phyloP scores from a whole-genome alignment of 257 asterid genomes.

The Cinchona pubescens region DNA sequence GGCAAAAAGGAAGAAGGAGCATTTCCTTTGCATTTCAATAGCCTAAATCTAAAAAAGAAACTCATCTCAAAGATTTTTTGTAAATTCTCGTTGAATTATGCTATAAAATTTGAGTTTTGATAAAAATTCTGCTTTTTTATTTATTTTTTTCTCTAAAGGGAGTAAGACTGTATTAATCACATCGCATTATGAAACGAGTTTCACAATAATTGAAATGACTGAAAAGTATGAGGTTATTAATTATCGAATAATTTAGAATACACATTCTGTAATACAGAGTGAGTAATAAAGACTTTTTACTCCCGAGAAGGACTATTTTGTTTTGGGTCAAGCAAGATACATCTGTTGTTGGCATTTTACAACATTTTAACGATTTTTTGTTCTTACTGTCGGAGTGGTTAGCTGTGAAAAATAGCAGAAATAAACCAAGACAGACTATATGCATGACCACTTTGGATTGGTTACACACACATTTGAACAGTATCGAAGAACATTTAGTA shows the following conservation, averaged over 20 bases:
- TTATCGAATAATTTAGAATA: too few species aligned
- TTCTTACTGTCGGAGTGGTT: background rate
- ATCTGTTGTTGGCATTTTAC: background rate
- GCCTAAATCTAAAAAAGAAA: background rate
- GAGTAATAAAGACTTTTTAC: too few species aligned
- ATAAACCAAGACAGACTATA: too few species aligned
- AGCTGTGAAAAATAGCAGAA: background rate
- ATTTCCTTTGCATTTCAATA: background rate
- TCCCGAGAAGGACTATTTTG: background rate
- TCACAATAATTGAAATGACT: too few species aligned
- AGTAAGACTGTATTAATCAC: too few species aligned
- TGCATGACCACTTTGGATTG: too few species aligned
- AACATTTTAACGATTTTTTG: background rate
- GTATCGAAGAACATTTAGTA: background rate
- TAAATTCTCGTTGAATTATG: background rate
- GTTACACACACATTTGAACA: background rate
- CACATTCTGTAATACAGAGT: too few species aligned
- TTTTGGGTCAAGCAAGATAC: background rate
- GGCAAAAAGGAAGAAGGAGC: background rate
- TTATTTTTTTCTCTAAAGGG: too few species aligned
- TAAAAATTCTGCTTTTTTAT: background rate
- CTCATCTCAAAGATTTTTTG: background rate
- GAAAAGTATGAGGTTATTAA: too few species aligned
- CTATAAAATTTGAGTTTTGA: background rate
- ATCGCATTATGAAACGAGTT: too few species aligned